Base-by-base conservation (phyloP, 306 rosid species). In the Lupinus albus region DNA sequence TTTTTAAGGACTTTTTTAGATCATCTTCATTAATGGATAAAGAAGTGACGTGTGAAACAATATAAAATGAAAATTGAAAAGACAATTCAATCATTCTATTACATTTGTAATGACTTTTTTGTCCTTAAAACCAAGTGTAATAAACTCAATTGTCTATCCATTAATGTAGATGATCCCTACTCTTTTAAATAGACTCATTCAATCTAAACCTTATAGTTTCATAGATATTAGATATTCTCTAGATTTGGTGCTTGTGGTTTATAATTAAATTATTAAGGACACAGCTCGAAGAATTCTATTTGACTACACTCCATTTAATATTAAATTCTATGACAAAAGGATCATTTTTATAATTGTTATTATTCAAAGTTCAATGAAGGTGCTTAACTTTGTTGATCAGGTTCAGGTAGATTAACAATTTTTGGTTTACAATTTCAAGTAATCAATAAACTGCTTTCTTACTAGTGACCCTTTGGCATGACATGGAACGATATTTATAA, bases 311-410 rank as follows among this genome's bases (percentile, higher is more conserved):
- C 11, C 28, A 36, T 25, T n/a, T n/a, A n/a, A 15, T 47, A 15
- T 25, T 32, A 32, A 64, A 48, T 45, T 48, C 61, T 48, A 38
- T 15, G 30, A 41, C 50, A 21, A 30, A 17, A 33, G 47, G 36
- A 67, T 52, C 50, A 13, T 33, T 45, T 72, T 5, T 36, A 36
- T 6, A 55, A 46, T 44, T 4, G 21, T 21, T 13, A 46, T 11
- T 44, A 56, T 39, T 11, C 76, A 14, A 52, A 61, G 15, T 69
- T 51, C 80, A 30, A 70, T 35, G 66, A 12, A 33, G 32, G 17
- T 64, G 67, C 67, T 56, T 17, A 46, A 64, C 72, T 64, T 73
- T 8, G 72, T 73, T 44, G 71, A 41, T 72, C 35, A 4, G 64
- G 64, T 36, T n/a, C n/a, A n/a, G n/a, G n/a, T n/a, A 62, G 21